A percentile compares a stretch with the other conserved stretches of the same genome.
Conservation (phyloP, 176 grass and related monocot species). For the Triticum aestivum region DNA sequence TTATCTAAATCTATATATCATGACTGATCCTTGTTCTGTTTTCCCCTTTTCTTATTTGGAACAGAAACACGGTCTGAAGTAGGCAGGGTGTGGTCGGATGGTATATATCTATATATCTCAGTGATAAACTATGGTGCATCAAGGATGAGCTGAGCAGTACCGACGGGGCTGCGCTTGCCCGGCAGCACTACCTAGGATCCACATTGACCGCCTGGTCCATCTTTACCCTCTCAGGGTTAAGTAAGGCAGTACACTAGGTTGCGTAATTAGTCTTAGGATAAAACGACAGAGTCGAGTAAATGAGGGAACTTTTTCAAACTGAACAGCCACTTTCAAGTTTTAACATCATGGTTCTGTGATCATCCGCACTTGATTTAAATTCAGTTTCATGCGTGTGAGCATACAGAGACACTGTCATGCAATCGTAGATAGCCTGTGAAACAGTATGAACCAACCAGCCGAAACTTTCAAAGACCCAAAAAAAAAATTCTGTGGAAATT, state of each 20-base stretch:
- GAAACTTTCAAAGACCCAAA: not conserved
- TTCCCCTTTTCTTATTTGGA: too few species aligned
- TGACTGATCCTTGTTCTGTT: too few species aligned
- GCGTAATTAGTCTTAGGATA: too few species aligned
- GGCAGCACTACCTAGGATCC: too few species aligned
- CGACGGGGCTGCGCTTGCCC: not conserved
- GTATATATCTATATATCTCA: not conserved
- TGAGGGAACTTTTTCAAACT: not conserved
- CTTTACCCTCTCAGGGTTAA: too few species aligned
- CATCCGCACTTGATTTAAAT: not conserved
- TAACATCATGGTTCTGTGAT: too few species aligned
- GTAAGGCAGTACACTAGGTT: too few species aligned
- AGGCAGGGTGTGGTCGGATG: too few species aligned
- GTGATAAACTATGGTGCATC: not conserved
- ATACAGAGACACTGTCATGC: not conserved
- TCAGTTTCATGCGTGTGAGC: not conserved
- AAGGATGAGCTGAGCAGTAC: not conserved
- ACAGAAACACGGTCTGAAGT: too few species aligned
- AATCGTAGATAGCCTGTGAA: not conserved
- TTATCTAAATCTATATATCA: too few species aligned
- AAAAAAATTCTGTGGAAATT: not conserved
- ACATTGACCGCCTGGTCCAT: too few species aligned
- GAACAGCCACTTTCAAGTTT: not conserved
- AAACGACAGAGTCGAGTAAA: too few species aligned
- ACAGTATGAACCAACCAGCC: not conserved